Conservation (phyloP, 2,329 filamentous ascomycete species). For the Albifimbria verrucaria region DNA sequence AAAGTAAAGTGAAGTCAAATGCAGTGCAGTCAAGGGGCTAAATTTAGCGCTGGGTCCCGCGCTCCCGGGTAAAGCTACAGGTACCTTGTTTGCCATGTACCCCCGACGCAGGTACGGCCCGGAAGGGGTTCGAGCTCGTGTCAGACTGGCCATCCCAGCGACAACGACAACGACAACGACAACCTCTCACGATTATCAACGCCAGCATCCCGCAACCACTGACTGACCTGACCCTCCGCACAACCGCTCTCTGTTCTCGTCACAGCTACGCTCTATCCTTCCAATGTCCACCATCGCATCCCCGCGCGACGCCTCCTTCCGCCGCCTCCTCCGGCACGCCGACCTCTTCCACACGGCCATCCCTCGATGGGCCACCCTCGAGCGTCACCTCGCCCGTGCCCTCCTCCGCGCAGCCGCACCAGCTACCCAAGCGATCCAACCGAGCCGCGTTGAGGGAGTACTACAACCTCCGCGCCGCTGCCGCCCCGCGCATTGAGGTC, state of each 20-base stretch:
- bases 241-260: neutral
- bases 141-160: no score
- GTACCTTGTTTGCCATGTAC: no score
- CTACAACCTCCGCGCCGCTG: slow-evolving; percentile 72
- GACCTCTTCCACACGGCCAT: slow-evolving; percentile 72
- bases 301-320: slow-evolving; percentile 57
- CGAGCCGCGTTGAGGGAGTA: slow-evolving; percentile 88
- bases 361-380: slow-evolving; percentile 64
- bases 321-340: slow-evolving; percentile 60
- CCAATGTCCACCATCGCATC: slow-evolving; percentile 64
- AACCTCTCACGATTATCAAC: no score
- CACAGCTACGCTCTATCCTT: neutral
- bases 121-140: no score
- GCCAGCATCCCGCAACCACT: no score
- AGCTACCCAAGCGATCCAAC: slow-evolving; percentile 56
- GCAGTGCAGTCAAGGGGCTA: no score
- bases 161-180: no score
- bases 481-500: slow-evolving; percentile 40
- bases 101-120: no score
- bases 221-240: no score
- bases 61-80: no score
- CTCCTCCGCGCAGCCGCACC: slow-evolving; percentile 24
- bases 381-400: slow-evolving; percentile 50
- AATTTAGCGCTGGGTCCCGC: neutral
- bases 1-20: no score